phyloP scores from a whole-genome alignment of 2,329 filamentous ascomycete species.

The Stromatinia cepivora region DNA sequence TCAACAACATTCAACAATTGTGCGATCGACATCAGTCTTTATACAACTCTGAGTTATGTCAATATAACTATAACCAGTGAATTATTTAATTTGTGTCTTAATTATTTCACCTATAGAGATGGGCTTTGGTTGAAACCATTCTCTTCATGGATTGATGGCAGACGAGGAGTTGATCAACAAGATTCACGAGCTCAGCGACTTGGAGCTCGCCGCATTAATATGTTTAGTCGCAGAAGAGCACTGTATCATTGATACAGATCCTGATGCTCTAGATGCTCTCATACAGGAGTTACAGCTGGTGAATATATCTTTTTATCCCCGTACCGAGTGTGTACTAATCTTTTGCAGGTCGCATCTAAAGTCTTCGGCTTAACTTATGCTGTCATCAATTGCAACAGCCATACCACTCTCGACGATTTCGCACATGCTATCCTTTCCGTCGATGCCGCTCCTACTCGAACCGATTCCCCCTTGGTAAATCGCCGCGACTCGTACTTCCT shows the following conservation, averaged over 20 bases:
- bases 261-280: constrained; percentile 63
- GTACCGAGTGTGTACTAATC: neutral
- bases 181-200: constrained; percentile 77
- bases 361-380: constrained; percentile 72
- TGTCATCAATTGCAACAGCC: constrained; percentile 69
- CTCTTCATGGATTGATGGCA: constrained; percentile 52
- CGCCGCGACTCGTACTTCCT: constrained; percentile 41
- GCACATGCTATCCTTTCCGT: constrained; percentile 58
- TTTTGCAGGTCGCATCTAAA: constrained; percentile 60
- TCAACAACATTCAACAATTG: constrained; percentile 17
- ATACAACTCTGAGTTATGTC: neutral
- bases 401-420: constrained; percentile 81
- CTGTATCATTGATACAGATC: constrained; percentile 78
- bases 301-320: constrained; percentile 26
- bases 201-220: constrained; percentile 83
- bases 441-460: constrained; percentile 33
- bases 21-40: constrained; percentile 26
- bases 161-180: constrained; percentile 62
- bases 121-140: constrained; percentile 19
- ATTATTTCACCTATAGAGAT: constrained; percentile 13
- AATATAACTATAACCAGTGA: neutral
- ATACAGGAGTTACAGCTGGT: constrained; percentile 73
- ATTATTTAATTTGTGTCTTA: constrained; percentile 2
- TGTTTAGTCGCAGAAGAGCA: constrained; percentile 81
- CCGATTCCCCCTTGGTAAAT: constrained; percentile 34